These are phyloP conservation scores for Candida sojae DNA, from an alignment of 1,139 yeast genomes.

Conservation along the genomic window DNA sequence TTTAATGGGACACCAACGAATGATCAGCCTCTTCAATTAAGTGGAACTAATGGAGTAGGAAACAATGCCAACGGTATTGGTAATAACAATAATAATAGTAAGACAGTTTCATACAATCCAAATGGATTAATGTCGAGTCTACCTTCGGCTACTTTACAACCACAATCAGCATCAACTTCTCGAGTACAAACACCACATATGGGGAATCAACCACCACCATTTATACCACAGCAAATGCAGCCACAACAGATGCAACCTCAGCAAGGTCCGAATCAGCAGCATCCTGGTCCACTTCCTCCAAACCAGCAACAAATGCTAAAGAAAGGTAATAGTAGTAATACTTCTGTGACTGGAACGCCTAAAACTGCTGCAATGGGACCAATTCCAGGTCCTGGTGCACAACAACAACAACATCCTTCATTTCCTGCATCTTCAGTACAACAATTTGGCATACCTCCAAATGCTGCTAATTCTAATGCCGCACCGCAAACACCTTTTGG, in stretches of 20 bases:
- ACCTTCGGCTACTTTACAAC: conserved; percentile 9
- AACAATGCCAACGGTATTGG: neutral
- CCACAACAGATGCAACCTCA: conserved; percentile 2
- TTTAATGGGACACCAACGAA: conserved; percentile 10
- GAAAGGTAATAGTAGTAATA: neutral
- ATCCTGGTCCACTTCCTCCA: neutral
- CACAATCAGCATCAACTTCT: conserved; percentile 12
- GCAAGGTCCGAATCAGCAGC: conserved; percentile 7
- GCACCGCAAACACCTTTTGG: neutral
- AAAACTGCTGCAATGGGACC: conserved; percentile 1
- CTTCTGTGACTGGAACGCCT: neutral
- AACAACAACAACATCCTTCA: conserved; percentile 2
- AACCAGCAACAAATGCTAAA: conserved; percentile 1
- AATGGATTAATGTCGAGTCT: conserved; percentile 10
- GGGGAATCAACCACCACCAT: conserved; percentile 14
- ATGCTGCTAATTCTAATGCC: neutral
- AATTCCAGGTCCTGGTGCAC: neutral
- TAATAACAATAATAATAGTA: conserved; percentile 1
- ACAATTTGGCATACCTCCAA: conserved; percentile 6
- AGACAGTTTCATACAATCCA: conserved; percentile 10
- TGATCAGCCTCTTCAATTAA: conserved; percentile 5
- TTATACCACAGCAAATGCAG: conserved; percentile 6
- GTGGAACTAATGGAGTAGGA: neutral
- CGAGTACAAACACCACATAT: conserved; percentile 17
- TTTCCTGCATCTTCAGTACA: conserved; percentile 6